Conservation (phyloP, 345 rosid genomes). For the Punica granatum region DNA sequence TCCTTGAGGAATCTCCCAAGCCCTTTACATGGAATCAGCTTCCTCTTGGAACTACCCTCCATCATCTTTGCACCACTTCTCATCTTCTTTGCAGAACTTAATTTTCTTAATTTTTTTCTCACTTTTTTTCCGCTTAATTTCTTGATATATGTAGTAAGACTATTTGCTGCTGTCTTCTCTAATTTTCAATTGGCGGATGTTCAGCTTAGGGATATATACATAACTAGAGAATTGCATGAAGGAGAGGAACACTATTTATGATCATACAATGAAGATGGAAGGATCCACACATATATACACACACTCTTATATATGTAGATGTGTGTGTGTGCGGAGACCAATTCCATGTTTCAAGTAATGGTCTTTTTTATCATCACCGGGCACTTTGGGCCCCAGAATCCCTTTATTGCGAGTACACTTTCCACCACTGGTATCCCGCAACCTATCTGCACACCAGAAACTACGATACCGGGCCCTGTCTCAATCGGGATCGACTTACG, state of each 20-base stretch:
- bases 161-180: too few relatives aligned
- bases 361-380: background rate
- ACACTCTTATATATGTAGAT: background rate
- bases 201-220: too few relatives aligned
- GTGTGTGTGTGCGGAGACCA: background rate
- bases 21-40: constrained; percentile 25
- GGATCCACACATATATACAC: background rate
- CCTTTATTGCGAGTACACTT: background rate
- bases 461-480: background rate
- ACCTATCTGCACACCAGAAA: background rate
- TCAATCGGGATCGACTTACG: background rate
- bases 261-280: too few relatives aligned
- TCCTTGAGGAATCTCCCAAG: constrained; percentile 30
- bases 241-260: too few relatives aligned
- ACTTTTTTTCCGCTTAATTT: background rate
- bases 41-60: constrained; percentile 15
- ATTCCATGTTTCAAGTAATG: background rate
- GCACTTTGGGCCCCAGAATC: background rate
- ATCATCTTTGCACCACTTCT: background rate
- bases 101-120: too few relatives aligned
- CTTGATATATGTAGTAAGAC: background rate
- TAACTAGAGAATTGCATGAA: too few relatives aligned
- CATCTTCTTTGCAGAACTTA: background rate
- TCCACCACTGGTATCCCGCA: background rate
- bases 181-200: too few relatives aligned